phyloP scores from a whole-genome alignment of 352 stramenopile species.

The Globisporangium recalcitrans region DNA sequence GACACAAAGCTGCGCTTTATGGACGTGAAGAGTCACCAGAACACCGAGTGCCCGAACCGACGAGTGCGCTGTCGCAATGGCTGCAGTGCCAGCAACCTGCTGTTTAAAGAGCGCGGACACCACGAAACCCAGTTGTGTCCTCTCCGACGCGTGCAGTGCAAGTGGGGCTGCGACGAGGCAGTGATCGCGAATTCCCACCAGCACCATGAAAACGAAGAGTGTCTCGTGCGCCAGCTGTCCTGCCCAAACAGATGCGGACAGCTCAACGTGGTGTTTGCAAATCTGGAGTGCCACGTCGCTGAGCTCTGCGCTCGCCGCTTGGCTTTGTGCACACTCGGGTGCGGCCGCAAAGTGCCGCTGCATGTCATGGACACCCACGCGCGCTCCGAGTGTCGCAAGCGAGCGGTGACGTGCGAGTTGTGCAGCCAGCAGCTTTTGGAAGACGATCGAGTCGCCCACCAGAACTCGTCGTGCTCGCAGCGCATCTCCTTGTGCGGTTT shows the following conservation, averaged over 20 bases:
- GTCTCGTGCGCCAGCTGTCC: constrained; percentile 32
- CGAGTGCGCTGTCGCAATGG: constrained; percentile 68
- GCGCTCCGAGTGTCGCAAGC: constrained; percentile 36
- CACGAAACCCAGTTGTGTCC: constrained; percentile 44
- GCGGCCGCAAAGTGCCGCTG: constrained; percentile 45
- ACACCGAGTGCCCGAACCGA: constrained; percentile 37
- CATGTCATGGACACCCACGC: constrained; percentile 35
- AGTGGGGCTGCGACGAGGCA: constrained; percentile 50
- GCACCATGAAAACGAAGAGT: constrained; percentile 52
- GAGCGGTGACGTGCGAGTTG: constrained; percentile 28
- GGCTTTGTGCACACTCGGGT: constrained; percentile 36
- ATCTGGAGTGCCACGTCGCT: constrained; percentile 38
- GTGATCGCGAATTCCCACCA: constrained; percentile 36
- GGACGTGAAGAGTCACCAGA: constrained; percentile 47
- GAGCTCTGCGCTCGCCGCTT: constrained; percentile 30
- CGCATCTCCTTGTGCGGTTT: constrained; percentile 48
- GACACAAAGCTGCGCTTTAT: constrained; percentile 19
- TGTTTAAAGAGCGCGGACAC: constrained; percentile 31
- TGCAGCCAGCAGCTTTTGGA: constrained; percentile 35
- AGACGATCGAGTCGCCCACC: constrained; percentile 30
- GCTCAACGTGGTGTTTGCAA: constrained; percentile 23
- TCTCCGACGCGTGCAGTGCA: constrained; percentile 49
- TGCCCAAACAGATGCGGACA: constrained; percentile 55
- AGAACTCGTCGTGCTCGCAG: constrained; percentile 28
- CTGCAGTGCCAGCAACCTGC: constrained; percentile 36